phyloP scores from a whole-genome alignment of 1,284 basidiomycete species.

The Baeospora myosura region DNA sequence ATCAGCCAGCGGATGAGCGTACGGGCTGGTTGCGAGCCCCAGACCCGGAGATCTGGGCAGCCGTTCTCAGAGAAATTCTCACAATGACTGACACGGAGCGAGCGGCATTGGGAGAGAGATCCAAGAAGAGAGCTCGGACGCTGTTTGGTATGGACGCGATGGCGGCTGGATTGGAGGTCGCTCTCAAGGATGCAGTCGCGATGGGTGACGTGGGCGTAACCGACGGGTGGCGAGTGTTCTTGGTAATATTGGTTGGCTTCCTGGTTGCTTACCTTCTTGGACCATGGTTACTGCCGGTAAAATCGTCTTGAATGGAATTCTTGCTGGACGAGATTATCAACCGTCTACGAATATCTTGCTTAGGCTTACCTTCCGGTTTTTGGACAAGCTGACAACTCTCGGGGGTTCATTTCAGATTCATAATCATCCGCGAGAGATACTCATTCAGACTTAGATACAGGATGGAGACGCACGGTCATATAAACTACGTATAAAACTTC shows the following conservation, averaged over 20 bases:
- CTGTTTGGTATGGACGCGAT: constrained; percentile 51
- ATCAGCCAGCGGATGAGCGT: constrained; percentile 27
- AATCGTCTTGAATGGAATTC: background rate
- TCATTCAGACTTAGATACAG: background rate
- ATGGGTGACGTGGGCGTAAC: constrained; percentile 31
- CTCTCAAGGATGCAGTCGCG: constrained; percentile 42
- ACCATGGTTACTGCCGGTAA: background rate
- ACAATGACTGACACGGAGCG: constrained; percentile 40
- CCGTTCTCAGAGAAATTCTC: constrained; percentile 58
- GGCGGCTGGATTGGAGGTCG: constrained; percentile 50
- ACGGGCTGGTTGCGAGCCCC: constrained; percentile 72
- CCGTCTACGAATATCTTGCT: too few relatives aligned
- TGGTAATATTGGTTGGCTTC: background rate
- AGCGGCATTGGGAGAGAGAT: constrained; percentile 41
- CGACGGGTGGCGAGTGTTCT: background rate
- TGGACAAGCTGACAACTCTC: background rate
- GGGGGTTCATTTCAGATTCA: background rate
- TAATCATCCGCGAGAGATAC: background rate
- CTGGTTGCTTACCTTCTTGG: background rate
- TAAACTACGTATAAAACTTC: too few relatives aligned
- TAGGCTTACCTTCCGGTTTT: background rate
- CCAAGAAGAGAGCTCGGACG: constrained; percentile 22
- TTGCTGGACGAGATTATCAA: too few relatives aligned
- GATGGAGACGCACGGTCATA: background rate
- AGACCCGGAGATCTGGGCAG: constrained; percentile 59